Base-by-base conservation (phyloP, 192 early-diverging fungal species). In the Gonapodya prolifera region DNA sequence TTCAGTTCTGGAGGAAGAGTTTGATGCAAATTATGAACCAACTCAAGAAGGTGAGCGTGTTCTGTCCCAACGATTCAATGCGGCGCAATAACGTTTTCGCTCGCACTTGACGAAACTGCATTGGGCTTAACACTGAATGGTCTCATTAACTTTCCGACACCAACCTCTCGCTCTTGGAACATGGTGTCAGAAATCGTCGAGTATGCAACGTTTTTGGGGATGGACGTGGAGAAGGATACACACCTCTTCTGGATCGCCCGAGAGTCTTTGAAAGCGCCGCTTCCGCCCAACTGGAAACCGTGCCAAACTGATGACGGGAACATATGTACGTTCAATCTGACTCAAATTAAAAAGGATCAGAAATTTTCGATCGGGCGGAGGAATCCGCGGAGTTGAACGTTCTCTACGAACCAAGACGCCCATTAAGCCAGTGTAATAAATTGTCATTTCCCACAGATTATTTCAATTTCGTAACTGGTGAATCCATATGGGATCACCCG, bases 401-500 rank as follows among this genome's bases (percentile, higher is more conserved):
- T n/a, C n/a, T n/a, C n/a, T n/a, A n/a, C n/a, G n/a, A n/a, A n/a
- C n/a, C n/a, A n/a, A n/a, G n/a, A n/a, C n/a, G n/a, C n/a, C n/a
- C n/a, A n/a, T n/a, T n/a, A n/a, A n/a, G n/a, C n/a, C n/a, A n/a
- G n/a, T n/a, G n/a, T n/a, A n/a, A n/a, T n/a, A n/a, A n/a, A n/a
- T n/a, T n/a, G n/a, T n/a, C n/a, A n/a, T n/a, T n/a, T 13, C 28
- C 71, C n/a, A 16, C 13, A 69, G 34, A 78, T 31, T 78, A 69
- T 77, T 69, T 34, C 75, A 69, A 69, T 69, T 78, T 78, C 17
- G 45, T 78, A 31, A 89, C 86, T 0, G 86, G 88, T 1, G 89
- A 89, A 69, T 84, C 83, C 69, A 90, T 89, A 1, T 90, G 89
- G 89, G 89, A 90, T 70, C 89, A 90, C 76, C 89, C 89, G 2